Evolutionary conservation across 495 filamentous ascomycete genomes (phyloP), one percentile per base, ranked within the genome.

Genomic region (Patellaria atrata): DNA sequence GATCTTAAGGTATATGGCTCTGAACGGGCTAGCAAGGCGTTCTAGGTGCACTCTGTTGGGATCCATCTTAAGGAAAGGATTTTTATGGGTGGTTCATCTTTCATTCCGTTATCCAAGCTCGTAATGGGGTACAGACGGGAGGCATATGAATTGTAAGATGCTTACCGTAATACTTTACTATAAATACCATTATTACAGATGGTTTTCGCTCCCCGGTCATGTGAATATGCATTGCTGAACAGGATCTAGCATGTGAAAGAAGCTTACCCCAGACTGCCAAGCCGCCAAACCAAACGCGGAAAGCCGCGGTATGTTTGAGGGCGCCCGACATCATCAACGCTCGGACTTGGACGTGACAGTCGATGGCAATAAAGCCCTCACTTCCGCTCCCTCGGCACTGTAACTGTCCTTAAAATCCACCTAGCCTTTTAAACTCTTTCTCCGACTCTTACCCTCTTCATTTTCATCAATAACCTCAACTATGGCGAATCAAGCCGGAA

Each of bases 401-500:
- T n/a, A n/a, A n/a, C n/a, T n/a, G n/a, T n/a, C n/a, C n/a, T n/a
- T n/a, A n/a, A n/a, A n/a, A n/a, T n/a, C n/a, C n/a, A n/a, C n/a
- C n/a, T 40, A 24, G 5, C 30, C 17, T 26, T 27, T 34, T 15
- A 23, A 15, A 40, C 4, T 10, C 29, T 25, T n/a, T 18, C 9
- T 11, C 14, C 26, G 16, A 22, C 24, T 25, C n/a, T 30, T 3
- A 32, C 30, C 20, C 27, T 25, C 38, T 16, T 17, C 15, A 26
- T 33, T 22, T 18, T 7, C 17, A 6, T 14, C 7, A 15, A 29
- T 13, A 12, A 13, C 19, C 24, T 30, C 26, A 45, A 21, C 22
- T n/a, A 57, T 57, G 55, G 51, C 53, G 11, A 58, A 58, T 39
- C 55, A 58, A 37, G 45, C 45, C 6, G 44, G 50, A 38, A 23